These are phyloP conservation scores for Trichoderma sp. DNA, from an alignment of 2,329 filamentous ascomycete genomes.

Conservation along the genomic window DNA sequence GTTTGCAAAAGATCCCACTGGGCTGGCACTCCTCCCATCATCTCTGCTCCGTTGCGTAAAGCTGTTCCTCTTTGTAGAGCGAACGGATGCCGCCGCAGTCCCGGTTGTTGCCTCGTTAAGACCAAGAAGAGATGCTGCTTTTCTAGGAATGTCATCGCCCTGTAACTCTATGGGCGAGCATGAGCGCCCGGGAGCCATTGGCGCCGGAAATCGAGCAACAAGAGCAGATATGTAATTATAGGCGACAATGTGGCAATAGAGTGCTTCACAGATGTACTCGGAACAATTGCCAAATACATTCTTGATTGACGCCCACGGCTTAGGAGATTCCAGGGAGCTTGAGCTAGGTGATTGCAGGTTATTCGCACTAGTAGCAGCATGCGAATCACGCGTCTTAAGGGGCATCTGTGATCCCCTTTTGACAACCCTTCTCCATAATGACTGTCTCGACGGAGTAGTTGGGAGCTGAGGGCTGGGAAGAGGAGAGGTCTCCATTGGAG, in stretches of 20 bases:
- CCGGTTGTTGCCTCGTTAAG: constrained; percentile 40
- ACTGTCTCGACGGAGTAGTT: constrained; percentile 34
- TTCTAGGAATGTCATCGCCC: constrained; percentile 51
- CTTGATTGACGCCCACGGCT: constrained; percentile 52
- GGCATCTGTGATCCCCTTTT: constrained; percentile 25
- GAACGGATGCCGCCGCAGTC: constrained; percentile 33
- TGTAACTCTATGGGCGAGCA: constrained; percentile 33
- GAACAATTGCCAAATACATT: constrained; percentile 58
- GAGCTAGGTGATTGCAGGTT: constrained; percentile 30
- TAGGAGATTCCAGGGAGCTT: constrained; percentile 33
- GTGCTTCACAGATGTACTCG: constrained; percentile 60
- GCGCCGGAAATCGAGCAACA: constrained; percentile 35
- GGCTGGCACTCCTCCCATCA: constrained; percentile 33
- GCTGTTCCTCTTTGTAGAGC: constrained; percentile 36
- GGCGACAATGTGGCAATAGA: constrained; percentile 63
- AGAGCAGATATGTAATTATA: constrained; percentile 60
- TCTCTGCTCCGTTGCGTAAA: constrained; percentile 38
- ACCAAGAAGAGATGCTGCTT: constrained; percentile 57
- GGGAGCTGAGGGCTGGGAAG: constrained; percentile 32
- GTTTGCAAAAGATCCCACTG: constrained; percentile 31
- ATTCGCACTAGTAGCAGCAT: constrained; percentile 16
- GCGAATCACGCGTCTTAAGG: constrained; percentile 12
- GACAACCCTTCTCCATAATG: constrained; percentile 45
- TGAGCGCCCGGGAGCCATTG: constrained; percentile 28
- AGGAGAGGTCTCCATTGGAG: constrained; percentile 35